Conservation (phyloP, 257 asterid genomes). For the Solanum etuberosum region DNA sequence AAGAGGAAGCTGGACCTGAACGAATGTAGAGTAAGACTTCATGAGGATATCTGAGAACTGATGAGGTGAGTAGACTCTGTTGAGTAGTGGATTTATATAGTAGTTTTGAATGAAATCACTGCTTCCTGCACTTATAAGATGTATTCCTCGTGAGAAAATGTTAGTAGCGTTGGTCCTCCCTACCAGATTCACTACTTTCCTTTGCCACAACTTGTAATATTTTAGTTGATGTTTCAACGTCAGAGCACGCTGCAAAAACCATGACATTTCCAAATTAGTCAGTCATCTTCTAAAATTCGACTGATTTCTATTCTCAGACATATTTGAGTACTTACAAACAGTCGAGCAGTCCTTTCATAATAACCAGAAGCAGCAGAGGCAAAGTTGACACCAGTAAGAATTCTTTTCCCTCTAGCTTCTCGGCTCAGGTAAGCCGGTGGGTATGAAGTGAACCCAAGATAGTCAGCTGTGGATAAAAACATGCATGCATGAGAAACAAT, state of each 20-base stretch:
- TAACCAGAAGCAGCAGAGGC: slow-evolving; percentile 95
- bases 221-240: slow-evolving; percentile 46
- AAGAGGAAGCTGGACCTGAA: slow-evolving; percentile 31
- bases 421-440: slow-evolving; percentile 74
- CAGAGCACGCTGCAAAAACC: slow-evolving; percentile 45
- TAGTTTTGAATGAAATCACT: slow-evolving; percentile 77
- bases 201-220: slow-evolving; percentile 62
- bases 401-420: slow-evolving; percentile 42
- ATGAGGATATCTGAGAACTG: slow-evolving; percentile 54
- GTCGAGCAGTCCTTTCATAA: slow-evolving; percentile 51
- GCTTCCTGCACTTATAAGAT: slow-evolving; percentile 77
- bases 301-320: not conserved
- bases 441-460: slow-evolving; percentile 62
- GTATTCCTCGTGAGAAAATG: slow-evolving; percentile 58
- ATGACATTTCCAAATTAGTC: not conserved
- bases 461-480: slow-evolving; percentile 45
- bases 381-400: slow-evolving; percentile 61
- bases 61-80: slow-evolving; percentile 32
- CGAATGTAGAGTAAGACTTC: slow-evolving; percentile 37
- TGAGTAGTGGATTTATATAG: slow-evolving; percentile 53
- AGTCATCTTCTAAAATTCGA: not conserved
- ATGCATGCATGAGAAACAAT: not conserved
- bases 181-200: slow-evolving; percentile 42
- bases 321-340: slow-evolving; percentile 31
- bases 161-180: slow-evolving; percentile 39